Evolutionary conservation across 148 eudicot species (phyloP), one percentile per base, ranked within the genome.

Genomic region (Chenopodium suecicum): DNA sequence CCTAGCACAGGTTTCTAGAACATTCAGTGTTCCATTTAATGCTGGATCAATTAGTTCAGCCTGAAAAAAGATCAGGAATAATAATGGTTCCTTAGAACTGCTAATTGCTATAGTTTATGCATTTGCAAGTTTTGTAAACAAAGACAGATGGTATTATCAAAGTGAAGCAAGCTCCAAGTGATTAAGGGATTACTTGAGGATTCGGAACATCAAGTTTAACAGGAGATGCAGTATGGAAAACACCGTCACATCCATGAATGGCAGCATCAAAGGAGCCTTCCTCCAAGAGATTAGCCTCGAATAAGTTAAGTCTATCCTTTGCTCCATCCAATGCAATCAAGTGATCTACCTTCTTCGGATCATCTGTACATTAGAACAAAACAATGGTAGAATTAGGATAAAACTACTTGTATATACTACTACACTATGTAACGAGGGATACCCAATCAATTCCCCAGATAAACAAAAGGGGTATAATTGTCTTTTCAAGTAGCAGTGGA

Each of bases 21-120:
- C 90, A 69, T 90, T 90, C 44, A 89, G 85, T 19, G 93, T 90
- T 80, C 93, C 93, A 31, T 87, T 89, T 71, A 87, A 80, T 6
- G 93, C 93, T n/a, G 93, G 93, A 46, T 86, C 87, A 54, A 91
- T 62, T 22, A 91, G 68, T 22, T 91, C 89, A 37, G 27, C 84
- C 92, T 90, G 68, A 58, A 82, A 50, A n/a, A 47, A 75, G 62
- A 56, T 56, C 22, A 56, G 6, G 62, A 17, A 56, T 17, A 56
- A 1, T 34, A 12, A 9, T 4, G 32, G 32, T 31, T 31, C 32
- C 1, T 20, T 76, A 14, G 63, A 14, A 56, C 62, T 56, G 62
- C 62, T 16, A 10, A 27, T 46, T 74, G 41, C 54, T 16, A 13
- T 22, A 73, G 7, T 47, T 9, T 32, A 19, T 52, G 58, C 58